Conservation (phyloP, 2,329 filamentous ascomycete species). For the Fusarium zealandicum region DNA sequence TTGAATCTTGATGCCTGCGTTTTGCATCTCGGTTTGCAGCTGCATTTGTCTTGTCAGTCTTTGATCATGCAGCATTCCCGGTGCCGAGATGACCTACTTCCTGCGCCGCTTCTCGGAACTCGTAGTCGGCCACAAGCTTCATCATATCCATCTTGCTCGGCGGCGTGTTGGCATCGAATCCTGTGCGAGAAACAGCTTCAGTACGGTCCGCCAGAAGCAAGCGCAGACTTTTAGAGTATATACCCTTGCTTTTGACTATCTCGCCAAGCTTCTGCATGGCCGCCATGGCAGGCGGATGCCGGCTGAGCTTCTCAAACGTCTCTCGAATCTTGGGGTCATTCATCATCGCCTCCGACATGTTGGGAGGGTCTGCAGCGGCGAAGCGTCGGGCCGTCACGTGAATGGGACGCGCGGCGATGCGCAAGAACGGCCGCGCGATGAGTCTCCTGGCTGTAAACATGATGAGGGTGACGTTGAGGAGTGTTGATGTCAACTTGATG, state of each 20-base stretch:
- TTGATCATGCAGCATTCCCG: accelerated
- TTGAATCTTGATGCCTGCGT: constrained; percentile 33
- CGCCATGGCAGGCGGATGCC: constrained; percentile 28
- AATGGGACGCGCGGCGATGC: constrained; percentile 19
- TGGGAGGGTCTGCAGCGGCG: constrained; percentile 27
- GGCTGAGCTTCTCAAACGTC: constrained; percentile 32
- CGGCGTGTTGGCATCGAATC: constrained; percentile 26
- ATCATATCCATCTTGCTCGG: constrained; percentile 37
- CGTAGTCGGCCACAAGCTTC: constrained; percentile 37
- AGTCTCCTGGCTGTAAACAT: constrained; percentile 29
- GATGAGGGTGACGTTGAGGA: background rate
- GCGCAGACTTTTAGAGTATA: background rate
- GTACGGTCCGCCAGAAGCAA: background rate
- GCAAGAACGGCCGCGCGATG: constrained; percentile 15
- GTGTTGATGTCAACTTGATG: background rate
- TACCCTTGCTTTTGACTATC: constrained; percentile 30
- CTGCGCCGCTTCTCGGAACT: constrained; percentile 34
- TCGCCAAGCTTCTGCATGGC: constrained; percentile 34
- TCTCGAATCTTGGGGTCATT: constrained; percentile 32
- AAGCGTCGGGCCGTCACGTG: constrained; percentile 20
- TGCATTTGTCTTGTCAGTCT: constrained; percentile 7
- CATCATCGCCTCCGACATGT: constrained; percentile 33
- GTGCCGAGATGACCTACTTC: background rate
- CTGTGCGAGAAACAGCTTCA: constrained; percentile 8
- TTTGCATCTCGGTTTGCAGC: constrained; percentile 33